Evolutionary conservation across 768 basidiomycete genomes (phyloP).

Genomic region (Agaricus subrufescens): DNA sequence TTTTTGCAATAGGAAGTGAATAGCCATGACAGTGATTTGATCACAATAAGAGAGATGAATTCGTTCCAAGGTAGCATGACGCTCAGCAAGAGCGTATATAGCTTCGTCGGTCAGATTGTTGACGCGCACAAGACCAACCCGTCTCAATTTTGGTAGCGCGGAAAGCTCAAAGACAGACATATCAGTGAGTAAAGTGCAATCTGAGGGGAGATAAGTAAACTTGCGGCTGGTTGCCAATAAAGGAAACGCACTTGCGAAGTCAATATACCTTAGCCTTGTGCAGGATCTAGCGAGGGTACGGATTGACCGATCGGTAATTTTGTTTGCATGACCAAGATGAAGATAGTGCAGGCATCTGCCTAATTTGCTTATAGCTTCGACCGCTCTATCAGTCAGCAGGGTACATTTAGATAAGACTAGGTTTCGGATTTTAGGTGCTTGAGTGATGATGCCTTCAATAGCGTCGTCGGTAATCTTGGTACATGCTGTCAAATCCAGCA

Average conservation of each 20-base stretch:
- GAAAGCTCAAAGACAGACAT: slow-evolving; percentile 92
- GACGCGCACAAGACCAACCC: slow-evolving; percentile 93
- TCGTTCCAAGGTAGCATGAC: slow-evolving; percentile 84
- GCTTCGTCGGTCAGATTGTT: slow-evolving; percentile 92
- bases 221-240: slow-evolving; percentile 1
- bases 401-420: slow-evolving; percentile 84
- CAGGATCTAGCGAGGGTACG: slow-evolving; percentile 80
- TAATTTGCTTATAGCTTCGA: slow-evolving; percentile 79
- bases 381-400: slow-evolving; percentile 72
- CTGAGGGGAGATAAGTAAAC: slow-evolving; percentile 31
- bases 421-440: slow-evolving; percentile 81
- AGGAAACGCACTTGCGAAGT: slow-evolving; percentile 80
- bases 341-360: slow-evolving; percentile 94
- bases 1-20: slow-evolving; percentile 85
- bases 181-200: slow-evolving; percentile 85
- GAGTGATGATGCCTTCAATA: slow-evolving; percentile 75
- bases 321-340: slow-evolving; percentile 87
- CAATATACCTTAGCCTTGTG: slow-evolving; percentile 89
- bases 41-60: slow-evolving; percentile 98
- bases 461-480: slow-evolving; percentile 76
- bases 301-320: slow-evolving; percentile 88
- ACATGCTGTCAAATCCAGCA: slow-evolving; percentile 91
- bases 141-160: slow-evolving; percentile 80
- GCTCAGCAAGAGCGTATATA: slow-evolving; percentile 81
- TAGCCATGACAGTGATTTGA: slow-evolving; percentile 86